Conservation (phyloP, 139 green algal genomes). For the Coccomyxa sp. region DNA sequence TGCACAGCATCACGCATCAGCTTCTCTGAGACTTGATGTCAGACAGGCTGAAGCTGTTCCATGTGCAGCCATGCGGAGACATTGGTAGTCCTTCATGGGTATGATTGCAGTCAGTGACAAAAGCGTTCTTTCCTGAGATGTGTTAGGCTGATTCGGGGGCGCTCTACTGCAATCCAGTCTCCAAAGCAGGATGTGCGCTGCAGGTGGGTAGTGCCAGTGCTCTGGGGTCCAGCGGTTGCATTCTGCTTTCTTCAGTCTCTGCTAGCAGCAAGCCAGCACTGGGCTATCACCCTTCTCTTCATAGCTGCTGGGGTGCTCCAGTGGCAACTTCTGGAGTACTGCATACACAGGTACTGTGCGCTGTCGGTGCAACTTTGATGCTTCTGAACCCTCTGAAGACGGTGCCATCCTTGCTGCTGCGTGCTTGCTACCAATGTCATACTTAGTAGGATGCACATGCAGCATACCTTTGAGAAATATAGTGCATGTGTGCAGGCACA, state of each 20-base stretch:
- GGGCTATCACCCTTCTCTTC: neutral
- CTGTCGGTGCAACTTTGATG: too few relatives aligned
- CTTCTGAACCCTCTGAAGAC: too few relatives aligned
- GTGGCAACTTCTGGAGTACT: constrained; percentile 90
- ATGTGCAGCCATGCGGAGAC: too few relatives aligned
- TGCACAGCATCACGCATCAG: neutral
- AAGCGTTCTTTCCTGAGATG: neutral
- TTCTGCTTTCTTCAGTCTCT: neutral
- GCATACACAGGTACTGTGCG: neutral
- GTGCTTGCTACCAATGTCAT: too few relatives aligned
- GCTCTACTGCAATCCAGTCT: too few relatives aligned
- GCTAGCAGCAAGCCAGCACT: neutral
- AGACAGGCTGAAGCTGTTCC: too few relatives aligned
- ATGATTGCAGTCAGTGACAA: neutral
- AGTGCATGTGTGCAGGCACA: neutral
- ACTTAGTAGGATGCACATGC: too few relatives aligned
- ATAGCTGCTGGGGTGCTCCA: constrained; percentile 47
- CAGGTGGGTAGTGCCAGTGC: constrained; percentile 79
- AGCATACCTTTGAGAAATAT: too few relatives aligned
- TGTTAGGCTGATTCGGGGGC: neutral
- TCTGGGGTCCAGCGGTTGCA: constrained; percentile 78
- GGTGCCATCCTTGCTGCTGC: too few relatives aligned
- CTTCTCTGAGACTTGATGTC: neutral
- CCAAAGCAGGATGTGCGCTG: too few relatives aligned
- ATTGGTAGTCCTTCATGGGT: too few relatives aligned